These are phyloP conservation scores for Arbutus unedo DNA, from an alignment of 148 eudicot genomes.

Conservation along the genomic window DNA sequence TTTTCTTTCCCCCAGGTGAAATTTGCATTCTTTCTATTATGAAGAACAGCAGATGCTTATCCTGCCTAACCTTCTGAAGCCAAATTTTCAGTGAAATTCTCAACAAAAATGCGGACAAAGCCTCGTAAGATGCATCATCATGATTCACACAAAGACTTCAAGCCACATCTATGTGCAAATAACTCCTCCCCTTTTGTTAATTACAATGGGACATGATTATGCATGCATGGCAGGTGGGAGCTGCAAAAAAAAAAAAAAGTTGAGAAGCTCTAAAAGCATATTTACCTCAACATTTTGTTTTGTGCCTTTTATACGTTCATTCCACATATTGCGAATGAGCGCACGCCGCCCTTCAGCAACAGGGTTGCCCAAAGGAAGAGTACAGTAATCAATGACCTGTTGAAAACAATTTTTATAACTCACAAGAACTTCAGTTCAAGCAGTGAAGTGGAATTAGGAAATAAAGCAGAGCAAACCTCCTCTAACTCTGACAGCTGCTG, in stretches of 20 bases:
- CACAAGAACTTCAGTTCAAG: slow-evolving; percentile 7
- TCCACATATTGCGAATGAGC: slow-evolving; percentile 97
- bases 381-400: slow-evolving; percentile 94
- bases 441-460: neutral
- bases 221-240: neutral
- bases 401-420: neutral
- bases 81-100: neutral
- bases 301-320: slow-evolving; percentile 87
- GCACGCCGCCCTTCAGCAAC: slow-evolving; percentile 88
- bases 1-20: neutral
- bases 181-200: neutral
- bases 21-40: neutral
- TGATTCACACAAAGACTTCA: neutral
- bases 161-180: neutral
- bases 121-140: neutral
- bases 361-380: slow-evolving; percentile 69
- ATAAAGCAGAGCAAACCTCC: slow-evolving; percentile 49
- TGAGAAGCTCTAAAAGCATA: neutral
- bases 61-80: neutral
- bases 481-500: slow-evolving; percentile 97
- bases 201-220: neutral
- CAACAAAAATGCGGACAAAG: neutral
- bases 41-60: neutral
- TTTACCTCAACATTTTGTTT: slow-evolving; percentile 91
- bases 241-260: neutral